phyloP scores from a whole-genome alignment of 179 eudicot species.

The Spinacia oleracea region DNA sequence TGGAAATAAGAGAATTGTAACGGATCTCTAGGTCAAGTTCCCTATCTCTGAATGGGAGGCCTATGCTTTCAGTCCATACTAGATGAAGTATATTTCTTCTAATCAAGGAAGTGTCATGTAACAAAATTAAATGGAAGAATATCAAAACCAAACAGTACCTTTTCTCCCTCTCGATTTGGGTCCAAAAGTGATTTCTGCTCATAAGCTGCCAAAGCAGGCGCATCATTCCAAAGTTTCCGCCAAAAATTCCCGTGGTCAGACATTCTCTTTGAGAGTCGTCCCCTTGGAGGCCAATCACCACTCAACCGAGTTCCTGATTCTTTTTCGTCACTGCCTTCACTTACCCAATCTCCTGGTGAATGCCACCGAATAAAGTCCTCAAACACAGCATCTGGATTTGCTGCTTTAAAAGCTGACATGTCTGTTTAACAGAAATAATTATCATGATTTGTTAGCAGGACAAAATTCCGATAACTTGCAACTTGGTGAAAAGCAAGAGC shows the following conservation, averaged over 20 bases:
- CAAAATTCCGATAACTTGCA: neutral
- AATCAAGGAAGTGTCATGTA: neutral
- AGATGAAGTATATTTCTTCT: neutral
- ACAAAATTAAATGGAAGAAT: neutral
- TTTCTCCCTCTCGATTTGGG: constrained; percentile 94
- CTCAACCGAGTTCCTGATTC: constrained; percentile 32
- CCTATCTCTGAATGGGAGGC: constrained; percentile 7
- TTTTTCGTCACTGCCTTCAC: constrained; percentile 34
- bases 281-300: constrained; percentile 81
- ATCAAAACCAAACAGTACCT: constrained; percentile 44
- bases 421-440: constrained; percentile 46
- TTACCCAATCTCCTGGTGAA: constrained; percentile 99
- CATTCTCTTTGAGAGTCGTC: constrained; percentile 90
- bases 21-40: neutral
- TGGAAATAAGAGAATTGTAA: neutral
- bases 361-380: constrained; percentile 99
- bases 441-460: neutral
- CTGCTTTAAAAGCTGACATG: constrained; percentile 98
- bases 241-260: constrained; percentile 83
- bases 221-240: constrained; percentile 92
- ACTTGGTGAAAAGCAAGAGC: neutral
- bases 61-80: too few relatives aligned
- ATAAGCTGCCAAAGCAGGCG: constrained; percentile 73
- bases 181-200: constrained; percentile 92
- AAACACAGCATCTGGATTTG: constrained; percentile 91